Conservation (phyloP, 106 monocot species). For the Xerophyta viscosa region DNA sequence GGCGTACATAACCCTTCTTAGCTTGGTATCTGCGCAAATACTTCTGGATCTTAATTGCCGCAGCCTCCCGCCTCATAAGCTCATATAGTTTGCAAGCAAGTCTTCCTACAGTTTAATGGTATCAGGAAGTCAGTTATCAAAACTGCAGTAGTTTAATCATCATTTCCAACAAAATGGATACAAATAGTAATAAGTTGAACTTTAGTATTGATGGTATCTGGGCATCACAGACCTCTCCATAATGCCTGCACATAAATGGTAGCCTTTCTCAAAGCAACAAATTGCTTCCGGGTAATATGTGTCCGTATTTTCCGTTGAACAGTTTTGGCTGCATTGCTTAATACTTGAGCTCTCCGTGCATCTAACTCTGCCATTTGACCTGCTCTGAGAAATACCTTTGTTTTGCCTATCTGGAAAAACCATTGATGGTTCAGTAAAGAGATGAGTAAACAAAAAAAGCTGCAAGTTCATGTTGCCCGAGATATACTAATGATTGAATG, state of each 20-base stretch:
- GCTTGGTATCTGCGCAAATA: conserved; percentile 47
- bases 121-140: background rate
- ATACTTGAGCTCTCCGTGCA: conserved; percentile 77
- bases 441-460: background rate
- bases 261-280: conserved; percentile 63
- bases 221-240: conserved; percentile 64
- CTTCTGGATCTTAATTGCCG: conserved; percentile 86
- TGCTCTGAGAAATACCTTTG: conserved; percentile 94
- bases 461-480: background rate
- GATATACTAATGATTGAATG: background rate
- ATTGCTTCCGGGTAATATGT: conserved; percentile 68
- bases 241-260: conserved; percentile 59
- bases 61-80: conserved; percentile 55
- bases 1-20: conserved; percentile 45
- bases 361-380: conserved; percentile 99
- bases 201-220: background rate
- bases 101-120: conserved; percentile 47
- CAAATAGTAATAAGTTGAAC: background rate
- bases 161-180: background rate
- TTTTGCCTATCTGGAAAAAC: conserved; percentile 86
- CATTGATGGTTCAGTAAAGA: background rate
- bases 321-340: conserved; percentile 77
- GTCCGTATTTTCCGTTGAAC: conserved; percentile 84
- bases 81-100: conserved; percentile 74
- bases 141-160: background rate